Percentiles rank a stretch among this genome's conserved stretches.
Evolutionary conservation across 805 yeast species (phyloP).

Genomic region (Nakazawaea siamensis): DNA sequence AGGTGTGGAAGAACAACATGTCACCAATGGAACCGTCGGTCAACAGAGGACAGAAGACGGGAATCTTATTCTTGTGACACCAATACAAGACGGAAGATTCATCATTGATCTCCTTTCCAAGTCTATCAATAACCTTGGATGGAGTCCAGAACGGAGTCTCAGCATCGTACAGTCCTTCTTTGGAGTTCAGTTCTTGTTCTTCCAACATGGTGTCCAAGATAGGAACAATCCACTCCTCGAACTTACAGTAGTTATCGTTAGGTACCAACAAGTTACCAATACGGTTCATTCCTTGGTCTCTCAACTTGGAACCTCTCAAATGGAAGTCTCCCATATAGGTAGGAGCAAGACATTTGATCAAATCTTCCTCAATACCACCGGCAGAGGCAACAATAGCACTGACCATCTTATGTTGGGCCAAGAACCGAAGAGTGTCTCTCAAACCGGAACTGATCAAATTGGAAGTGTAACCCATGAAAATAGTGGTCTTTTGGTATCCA

Average conservation of each 20-base stretch:
- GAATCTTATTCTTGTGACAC: slow-evolving; percentile 96
- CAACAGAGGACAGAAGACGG: slow-evolving; percentile 93
- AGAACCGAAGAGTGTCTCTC: slow-evolving; percentile 79
- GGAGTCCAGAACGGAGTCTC: slow-evolving; percentile 88
- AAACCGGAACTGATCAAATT: slow-evolving; percentile 92
- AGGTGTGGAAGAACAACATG: slow-evolving; percentile 97
- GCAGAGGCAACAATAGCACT: slow-evolving; percentile 95
- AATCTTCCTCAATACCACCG: slow-evolving; percentile 97
- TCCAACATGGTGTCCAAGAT: slow-evolving; percentile 77
- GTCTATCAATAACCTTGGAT: slow-evolving; percentile 80
- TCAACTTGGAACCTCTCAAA: slow-evolving; percentile 68
- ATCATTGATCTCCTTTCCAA: slow-evolving; percentile 93
- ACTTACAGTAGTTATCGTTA: slow-evolving; percentile 93
- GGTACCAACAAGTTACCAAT: slow-evolving; percentile 97
- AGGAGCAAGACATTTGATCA: slow-evolving; percentile 94
- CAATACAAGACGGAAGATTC: slow-evolving; percentile 92
- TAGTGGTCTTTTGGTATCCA: slow-evolving; percentile 79
- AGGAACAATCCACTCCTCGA: slow-evolving; percentile 99
- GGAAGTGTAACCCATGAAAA: slow-evolving; percentile 94
- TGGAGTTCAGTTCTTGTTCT: slow-evolving; percentile 69
- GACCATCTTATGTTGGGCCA: slow-evolving; percentile 91
- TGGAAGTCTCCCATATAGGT: slow-evolving; percentile 91
- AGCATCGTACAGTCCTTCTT: slow-evolving; percentile 55
- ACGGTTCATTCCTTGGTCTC: slow-evolving; percentile 96
- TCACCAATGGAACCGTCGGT: slow-evolving; percentile 99